phyloP scores from a whole-genome alignment of 257 asterid species.

The Scutellaria barbata region DNA sequence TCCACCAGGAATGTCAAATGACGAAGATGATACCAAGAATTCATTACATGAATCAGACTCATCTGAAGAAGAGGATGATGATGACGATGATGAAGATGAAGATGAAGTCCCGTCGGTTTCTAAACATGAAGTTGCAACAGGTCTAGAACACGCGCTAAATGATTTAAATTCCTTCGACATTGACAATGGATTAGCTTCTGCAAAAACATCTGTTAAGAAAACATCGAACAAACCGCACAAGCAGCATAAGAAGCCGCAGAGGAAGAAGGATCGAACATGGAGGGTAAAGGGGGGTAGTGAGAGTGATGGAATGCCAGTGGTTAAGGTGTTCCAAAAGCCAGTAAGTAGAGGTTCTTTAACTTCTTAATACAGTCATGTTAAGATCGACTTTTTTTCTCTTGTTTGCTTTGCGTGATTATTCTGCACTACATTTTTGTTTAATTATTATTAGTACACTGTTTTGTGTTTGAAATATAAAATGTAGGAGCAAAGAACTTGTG shows the following conservation, averaged over 20 bases:
- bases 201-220: conserved; percentile 42
- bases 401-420: not conserved
- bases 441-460: not conserved
- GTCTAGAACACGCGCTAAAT: conserved; percentile 62
- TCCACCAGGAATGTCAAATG: conserved; percentile 64
- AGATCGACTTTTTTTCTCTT: not conserved
- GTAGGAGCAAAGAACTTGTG: too few relatives aligned
- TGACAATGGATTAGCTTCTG: conserved; percentile 64
- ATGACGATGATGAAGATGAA: conserved; percentile 17
- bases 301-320: conserved; percentile 87
- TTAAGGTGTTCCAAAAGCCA: conserved; percentile 75
- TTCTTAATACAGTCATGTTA: conserved; percentile 19
- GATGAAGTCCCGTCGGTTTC: conserved; percentile 37
- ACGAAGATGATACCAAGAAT: conserved; percentile 38
- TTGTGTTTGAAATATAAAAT: not conserved
- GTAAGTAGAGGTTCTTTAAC: conserved; percentile 58
- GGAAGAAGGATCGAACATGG: conserved; percentile 89
- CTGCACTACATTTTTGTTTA: conserved; percentile 8
- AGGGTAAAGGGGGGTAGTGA: conserved; percentile 56
- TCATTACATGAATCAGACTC: conserved; percentile 43
- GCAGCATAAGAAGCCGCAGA: conserved; percentile 84
- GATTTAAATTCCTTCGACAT: conserved; percentile 78
- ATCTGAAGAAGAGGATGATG: conserved; percentile 23
- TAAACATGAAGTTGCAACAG: conserved; percentile 42
- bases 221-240: conserved; percentile 63